These are phyloP conservation scores for Boletus vinaceobasis DNA, from an alignment of 768 basidiomycete species.

Conservation along the genomic window DNA sequence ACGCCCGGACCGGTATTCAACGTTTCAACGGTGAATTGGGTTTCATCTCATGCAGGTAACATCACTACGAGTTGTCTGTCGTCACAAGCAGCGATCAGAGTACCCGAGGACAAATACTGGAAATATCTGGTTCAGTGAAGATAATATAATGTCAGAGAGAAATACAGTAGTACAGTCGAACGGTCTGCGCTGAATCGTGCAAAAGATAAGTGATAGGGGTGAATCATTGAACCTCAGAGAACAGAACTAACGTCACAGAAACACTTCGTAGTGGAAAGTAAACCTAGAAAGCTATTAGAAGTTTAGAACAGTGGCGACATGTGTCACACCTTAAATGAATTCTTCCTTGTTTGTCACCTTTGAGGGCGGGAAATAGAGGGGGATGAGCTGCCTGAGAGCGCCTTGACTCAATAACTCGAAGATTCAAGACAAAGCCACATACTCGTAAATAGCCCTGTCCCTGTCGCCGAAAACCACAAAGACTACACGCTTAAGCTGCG, in stretches of 20 bases:
- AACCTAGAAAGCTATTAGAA: background rate
- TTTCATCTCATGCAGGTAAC: background rate
- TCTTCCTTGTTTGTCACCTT: background rate
- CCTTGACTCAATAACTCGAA: background rate
- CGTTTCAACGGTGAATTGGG: background rate
- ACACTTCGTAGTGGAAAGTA: background rate
- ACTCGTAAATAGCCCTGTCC: slow-evolving; percentile 68
- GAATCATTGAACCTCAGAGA: background rate
- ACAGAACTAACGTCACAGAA: background rate
- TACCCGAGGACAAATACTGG: background rate
- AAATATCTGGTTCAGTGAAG: background rate
- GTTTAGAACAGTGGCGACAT: background rate
- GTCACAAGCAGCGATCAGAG: background rate
- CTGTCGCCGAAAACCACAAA: slow-evolving; percentile 69
- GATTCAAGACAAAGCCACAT: slow-evolving; percentile 24
- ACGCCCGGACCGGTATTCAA: background rate
- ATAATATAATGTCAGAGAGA: background rate
- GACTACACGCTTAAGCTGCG: slow-evolving; percentile 64
- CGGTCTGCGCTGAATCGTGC: background rate
- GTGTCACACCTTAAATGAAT: background rate
- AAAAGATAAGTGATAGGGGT: background rate
- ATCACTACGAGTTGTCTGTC: background rate
- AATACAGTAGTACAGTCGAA: too few relatives aligned
- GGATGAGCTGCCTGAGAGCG: slow-evolving; percentile 44
- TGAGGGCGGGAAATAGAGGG: slow-evolving; percentile 57